These are phyloP conservation scores for Voacanga thouarsii DNA, from an alignment of 257 asterid genomes.

Conservation along the genomic window DNA sequence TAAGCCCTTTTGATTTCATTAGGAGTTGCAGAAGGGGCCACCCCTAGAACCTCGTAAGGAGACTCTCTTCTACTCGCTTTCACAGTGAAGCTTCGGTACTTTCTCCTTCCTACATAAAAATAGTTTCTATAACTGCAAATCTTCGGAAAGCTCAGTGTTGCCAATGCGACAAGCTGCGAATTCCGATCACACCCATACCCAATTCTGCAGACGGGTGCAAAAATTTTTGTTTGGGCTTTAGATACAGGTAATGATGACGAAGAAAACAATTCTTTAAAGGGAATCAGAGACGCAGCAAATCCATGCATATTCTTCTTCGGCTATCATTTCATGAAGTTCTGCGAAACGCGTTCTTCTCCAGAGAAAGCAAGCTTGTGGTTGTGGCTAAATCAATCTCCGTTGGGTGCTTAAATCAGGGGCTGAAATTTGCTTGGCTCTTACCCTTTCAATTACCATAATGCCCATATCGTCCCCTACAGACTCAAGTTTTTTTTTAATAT, in stretches of 20 bases:
- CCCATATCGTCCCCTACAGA: neutral
- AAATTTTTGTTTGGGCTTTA: constrained; percentile 10
- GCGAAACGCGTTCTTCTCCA: neutral
- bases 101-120: constrained; percentile 27
- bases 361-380: neutral
- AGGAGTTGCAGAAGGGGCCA: constrained; percentile 66
- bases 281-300: neutral
- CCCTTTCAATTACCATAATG: neutral
- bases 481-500: no score
- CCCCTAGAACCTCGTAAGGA: constrained; percentile 82
- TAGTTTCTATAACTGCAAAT: constrained; percentile 17
- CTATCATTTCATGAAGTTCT: constrained; percentile 7
- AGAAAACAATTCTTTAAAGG: neutral
- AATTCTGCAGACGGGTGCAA: constrained; percentile 30
- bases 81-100: constrained; percentile 27
- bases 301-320: constrained; percentile 18
- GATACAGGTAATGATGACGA: neutral
- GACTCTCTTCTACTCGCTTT: constrained; percentile 66
- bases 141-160: constrained; percentile 22
- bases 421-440: neutral
- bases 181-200: constrained; percentile 37
- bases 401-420: constrained; percentile 1
- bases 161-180: constrained; percentile 17
- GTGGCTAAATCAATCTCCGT: neutral
- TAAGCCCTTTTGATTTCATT: constrained; percentile 85